Base-by-base conservation (phyloP, 2,329 filamentous ascomycete species). In the Paraphaeosphaeria sporulosa region DNA sequence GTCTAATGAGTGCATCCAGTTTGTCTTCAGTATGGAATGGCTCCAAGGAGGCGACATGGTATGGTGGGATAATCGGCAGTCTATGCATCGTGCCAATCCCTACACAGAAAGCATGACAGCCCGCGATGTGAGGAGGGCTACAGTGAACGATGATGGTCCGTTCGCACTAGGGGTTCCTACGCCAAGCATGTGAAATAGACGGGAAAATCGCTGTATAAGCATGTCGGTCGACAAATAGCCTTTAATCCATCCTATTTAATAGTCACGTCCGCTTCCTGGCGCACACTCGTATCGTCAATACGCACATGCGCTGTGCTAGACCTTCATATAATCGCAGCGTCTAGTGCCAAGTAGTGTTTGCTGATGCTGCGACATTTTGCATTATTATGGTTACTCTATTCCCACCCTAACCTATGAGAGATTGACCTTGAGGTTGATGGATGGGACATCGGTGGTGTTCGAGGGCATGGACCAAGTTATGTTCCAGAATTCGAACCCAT, bases 381-480 rank as follows among this genome's bases (percentile, higher is more conserved):
- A 40, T 40, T 40, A 3, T 15, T 6, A 7, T 17, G 36, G 36
- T 15, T 3, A n/a, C 0, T 40, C 13, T 40, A 40, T 6, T 2
- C 17, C 36, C 13, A 15, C 13, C 36, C 36, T 40, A 7, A 40
- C 13, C 25, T 53, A 53, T n/a, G 15, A n/a, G 6, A 55, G n/a
- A 17, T 62, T 54, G 2, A 60, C 21, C 34, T 51, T 46, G 25
- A 62, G 23, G 23, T 42, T 46, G n/a, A 62, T 27, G 3, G 42
- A 44, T 32, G 60, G 60, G 19, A 44, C 47, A 32, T 50, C 60
- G 25, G 54, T 49, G 27, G 51, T 53, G 8, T 47, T 58, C 19
- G 42, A 52, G 3, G 57, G 57, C 60, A 60, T 60, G 10, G 58
- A 81, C 79, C 72, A 73, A 6, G 69, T 73, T 38, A 73, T 68